Conservation (phyloP, 2,329 filamentous ascomycete species). For the Diaporthe aspalathi region DNA sequence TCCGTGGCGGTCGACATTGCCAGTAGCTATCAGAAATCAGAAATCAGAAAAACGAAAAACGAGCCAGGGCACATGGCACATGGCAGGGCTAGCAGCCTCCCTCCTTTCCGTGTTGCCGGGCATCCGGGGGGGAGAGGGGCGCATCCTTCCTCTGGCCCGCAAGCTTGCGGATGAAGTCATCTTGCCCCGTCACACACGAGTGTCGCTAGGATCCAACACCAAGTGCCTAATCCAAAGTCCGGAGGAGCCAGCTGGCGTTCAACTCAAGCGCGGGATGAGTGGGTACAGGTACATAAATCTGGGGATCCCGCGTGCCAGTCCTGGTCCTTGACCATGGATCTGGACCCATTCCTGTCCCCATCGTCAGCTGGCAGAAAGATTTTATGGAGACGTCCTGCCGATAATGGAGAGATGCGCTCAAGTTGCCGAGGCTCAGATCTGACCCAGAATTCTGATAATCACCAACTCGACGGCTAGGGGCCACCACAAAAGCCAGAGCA, state of each 20-base stretch:
- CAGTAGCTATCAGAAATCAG: conserved; percentile 14
- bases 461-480: background rate
- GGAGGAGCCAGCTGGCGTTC: conserved; percentile 9
- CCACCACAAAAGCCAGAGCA: background rate
- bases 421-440: conserved; percentile 23
- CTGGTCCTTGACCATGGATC: conserved; percentile 17
- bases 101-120: conserved; percentile 10
- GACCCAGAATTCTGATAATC: background rate
- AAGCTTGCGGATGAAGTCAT: conserved; percentile 19
- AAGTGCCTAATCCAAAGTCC: conserved; percentile 1
- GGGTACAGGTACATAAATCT: conserved; percentile 22
- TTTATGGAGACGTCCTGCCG: conserved; percentile 7
- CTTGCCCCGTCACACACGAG: background rate
- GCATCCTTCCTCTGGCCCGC: conserved; percentile 21
- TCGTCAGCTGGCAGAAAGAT: background rate
- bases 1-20: conserved; percentile 9
- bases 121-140: background rate
- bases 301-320: conserved; percentile 29
- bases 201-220: background rate
- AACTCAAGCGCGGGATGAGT: conserved; percentile 30
- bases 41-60: conserved; percentile 4
- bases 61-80: background rate
- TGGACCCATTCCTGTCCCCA: conserved; percentile 28
- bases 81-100: conserved; percentile 7
- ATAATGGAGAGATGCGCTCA: conserved; percentile 4